A percentile compares a stretch with the other conserved stretches of the same genome.
These are phyloP conservation scores for Mucor sp. DNA, from an alignment of 371 early-diverging fungal genomes.

Conservation along the genomic window DNA sequence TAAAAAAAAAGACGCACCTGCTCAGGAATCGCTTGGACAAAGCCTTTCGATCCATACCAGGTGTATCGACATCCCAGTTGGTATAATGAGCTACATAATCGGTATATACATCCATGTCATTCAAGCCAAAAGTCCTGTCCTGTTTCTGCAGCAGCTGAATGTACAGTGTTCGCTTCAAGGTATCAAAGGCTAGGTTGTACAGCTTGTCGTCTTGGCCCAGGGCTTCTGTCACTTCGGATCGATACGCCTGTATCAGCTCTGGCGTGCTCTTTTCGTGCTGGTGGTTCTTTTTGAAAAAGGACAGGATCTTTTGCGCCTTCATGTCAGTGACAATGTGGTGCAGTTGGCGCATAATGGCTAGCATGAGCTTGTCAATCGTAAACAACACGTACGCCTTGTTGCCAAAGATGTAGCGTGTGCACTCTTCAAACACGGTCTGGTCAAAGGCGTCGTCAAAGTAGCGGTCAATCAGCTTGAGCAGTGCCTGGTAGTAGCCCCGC, in stretches of 20 bases:
- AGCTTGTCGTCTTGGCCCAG: conserved; percentile 75
- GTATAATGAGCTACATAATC: conserved; percentile 86
- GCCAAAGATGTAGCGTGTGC: conserved; percentile 81
- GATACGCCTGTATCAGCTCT: conserved; percentile 55
- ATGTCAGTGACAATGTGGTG: conserved; percentile 27
- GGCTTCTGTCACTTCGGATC: conserved; percentile 24
- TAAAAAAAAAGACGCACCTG: conserved; percentile 28
- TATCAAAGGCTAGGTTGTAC: conserved; percentile 75
- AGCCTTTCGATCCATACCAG: conserved; percentile 50
- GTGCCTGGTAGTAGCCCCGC: conserved; percentile 67
- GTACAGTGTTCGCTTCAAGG: conserved; percentile 54
- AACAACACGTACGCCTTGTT: conserved; percentile 83
- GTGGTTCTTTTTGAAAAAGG: conserved; percentile 26
- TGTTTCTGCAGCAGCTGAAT: conserved; percentile 77
- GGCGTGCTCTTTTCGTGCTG: conserved; percentile 20
- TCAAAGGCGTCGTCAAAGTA: conserved; percentile 85
- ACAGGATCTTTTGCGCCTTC: conserved; percentile 20
- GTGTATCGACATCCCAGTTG: conserved; percentile 60
- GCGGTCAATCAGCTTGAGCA: conserved; percentile 71
- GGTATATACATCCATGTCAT: conserved; percentile 75
- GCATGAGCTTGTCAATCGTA: conserved; percentile 75
- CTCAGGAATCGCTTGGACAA: conserved; percentile 57
- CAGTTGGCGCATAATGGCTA: conserved; percentile 25
- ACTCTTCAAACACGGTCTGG: conserved; percentile 85
- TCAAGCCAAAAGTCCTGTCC: conserved; percentile 42